A percentile compares a stretch with the other conserved stretches of the same genome.
Conservation (phyloP, 345 rosid genomes). For the thale cress (Arabidopsis thaliana) region TAIR10.1 NC_003076.8:14564001-14564500, state of each 20-base stretch:
- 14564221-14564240: not conserved
- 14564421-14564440: constrained; percentile 6
- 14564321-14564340: not conserved
- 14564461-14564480: constrained; percentile 7
- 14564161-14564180: not conserved
- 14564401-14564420: constrained; percentile 6
- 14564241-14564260: not conserved
- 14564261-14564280: not conserved
- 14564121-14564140: not conserved
- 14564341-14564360: not conserved
- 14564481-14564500: constrained; percentile 10
- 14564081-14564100: too few relatives aligned
- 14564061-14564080: too few relatives aligned
- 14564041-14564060: too few relatives aligned
- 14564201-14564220: not conserved
- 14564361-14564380: not conserved
- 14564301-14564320: not conserved
- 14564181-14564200: not conserved
- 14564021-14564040: too few relatives aligned
- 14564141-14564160: too few relatives aligned
- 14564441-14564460: constrained; percentile 34
- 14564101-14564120: too few relatives aligned
- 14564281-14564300: not conserved
- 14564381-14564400: constrained; percentile 14
- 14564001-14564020: too few relatives aligned